Evolutionary conservation across 108 stramenopile genomes (phyloP), one percentile per base, ranked within the genome.

Genomic region (Aurantiochytrium sp.): DNA sequence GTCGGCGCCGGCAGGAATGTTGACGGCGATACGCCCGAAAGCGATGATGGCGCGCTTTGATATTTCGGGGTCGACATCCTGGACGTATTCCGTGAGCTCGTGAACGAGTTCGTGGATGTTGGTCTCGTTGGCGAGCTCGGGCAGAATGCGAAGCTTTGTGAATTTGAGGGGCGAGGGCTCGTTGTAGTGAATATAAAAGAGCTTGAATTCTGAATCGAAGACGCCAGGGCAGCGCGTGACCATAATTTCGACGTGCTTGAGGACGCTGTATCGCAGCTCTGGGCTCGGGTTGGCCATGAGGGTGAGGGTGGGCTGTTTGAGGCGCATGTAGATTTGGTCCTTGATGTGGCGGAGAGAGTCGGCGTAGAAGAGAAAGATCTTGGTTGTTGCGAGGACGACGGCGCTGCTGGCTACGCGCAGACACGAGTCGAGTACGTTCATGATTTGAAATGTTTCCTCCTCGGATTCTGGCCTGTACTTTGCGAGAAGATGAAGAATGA

Each of bases 401-500:
- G 96, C 97, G n/a, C 94, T 92, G 92, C 97, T 97, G 60, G 96
- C 94, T 4, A 97, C 97, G 47, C 97, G 90, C 88, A 99, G 91
- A 44, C 98, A 97, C 10, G 97, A 97, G 93, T 99, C 99, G 43
- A 99, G 93, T 28, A 99, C 92, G 91, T 99, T 99, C 99, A 99
- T 99, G 87, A 99, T 98, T 83, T 96, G 96, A 92, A 96, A 99
- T 5, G 94, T 96, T 43, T 91, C 91, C 16, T 97, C 96, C 72
- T 97, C 96, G 53, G n/a, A 23, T 57, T 96, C 96, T 8, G 97
- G 97, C 60, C 94, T 95, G 92, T 98, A 98, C 44, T 97, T 91
- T 25, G 96, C 96, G 25, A 99, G 97, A 49, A 99, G 91, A 57
- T 98, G 96, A 90, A 99, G 94, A 4, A 99, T 95, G 60, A 96